phyloP scores from a whole-genome alignment of 2,329 filamentous ascomycete species.

The Trichoderma atroviride region DNA sequence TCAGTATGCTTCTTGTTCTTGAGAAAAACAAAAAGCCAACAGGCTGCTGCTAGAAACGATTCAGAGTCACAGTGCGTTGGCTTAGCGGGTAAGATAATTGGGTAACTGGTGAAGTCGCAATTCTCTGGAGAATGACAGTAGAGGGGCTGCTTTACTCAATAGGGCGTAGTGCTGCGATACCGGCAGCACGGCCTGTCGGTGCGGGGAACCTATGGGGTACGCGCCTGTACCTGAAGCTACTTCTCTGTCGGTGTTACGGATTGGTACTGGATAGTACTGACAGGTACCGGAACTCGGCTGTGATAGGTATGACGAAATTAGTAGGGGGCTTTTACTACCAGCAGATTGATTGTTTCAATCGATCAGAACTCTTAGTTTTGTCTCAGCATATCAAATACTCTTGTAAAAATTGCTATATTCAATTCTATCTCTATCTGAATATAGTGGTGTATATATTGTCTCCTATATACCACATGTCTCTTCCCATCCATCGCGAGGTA shows the following conservation, averaged over 20 bases:
- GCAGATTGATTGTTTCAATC: background rate
- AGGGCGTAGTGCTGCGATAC: conserved; percentile 17
- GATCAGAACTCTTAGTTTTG: background rate
- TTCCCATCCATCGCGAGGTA: background rate
- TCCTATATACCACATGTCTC: conserved; percentile 16
- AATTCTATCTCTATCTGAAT: conserved; percentile 19
- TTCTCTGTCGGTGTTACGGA: background rate
- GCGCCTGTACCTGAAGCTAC: background rate
- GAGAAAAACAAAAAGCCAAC: background rate
- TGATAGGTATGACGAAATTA: background rate
- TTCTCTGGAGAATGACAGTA: conserved; percentile 21
- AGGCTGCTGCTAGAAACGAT: background rate
- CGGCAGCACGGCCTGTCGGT: background rate
- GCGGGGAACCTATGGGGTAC: background rate
- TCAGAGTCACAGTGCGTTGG: background rate
- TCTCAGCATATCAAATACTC: background rate
- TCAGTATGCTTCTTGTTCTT: background rate
- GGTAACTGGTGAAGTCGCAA: conserved; percentile 11
- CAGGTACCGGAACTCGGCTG: background rate
- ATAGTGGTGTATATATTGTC: conserved; percentile 14
- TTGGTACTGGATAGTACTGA: background rate
- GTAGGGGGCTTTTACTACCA: background rate
- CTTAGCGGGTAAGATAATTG: background rate
- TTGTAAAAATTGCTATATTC: conserved; percentile 25
- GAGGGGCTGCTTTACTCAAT: conserved; percentile 16